Base-by-base conservation (phyloP, 768 basidiomycete genomes). In the Amanita phalloides region DNA sequence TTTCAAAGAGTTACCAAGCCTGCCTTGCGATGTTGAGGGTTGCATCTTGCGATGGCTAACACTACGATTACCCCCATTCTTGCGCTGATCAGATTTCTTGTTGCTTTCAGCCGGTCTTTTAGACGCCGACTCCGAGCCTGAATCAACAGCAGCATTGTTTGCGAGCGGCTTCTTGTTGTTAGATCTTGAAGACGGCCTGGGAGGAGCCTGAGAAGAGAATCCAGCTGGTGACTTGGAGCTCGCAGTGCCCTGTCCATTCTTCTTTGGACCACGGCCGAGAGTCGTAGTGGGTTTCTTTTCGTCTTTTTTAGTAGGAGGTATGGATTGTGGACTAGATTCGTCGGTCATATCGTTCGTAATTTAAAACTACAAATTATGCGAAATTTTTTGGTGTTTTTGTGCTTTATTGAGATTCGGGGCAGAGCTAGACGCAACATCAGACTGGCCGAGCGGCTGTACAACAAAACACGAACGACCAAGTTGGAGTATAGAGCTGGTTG, bases 311-410 rank as follows among this genome's bases (percentile, higher is more conserved):
- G 70, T 64, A 51, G 71, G 68, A 62, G 71, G 68, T 63, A 75
- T 76, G 57, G 73, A 66, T 68, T 77, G 80, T 62, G 77, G 72
- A 67, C 74, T 74, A 63, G 74, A 71, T 75, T 87, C 82, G 76
- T 90, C 88, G 67, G 84, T 86, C 88, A 90, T 90, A 69, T 82
- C 79, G 84, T 79, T 86, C 84, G 82, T 90, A 75, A 81, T 65
- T 74, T 69, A 63, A 62, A 57, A 64, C 69, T 59, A 57, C 61
- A 62, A 66, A 68, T 71, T 76, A 66, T 66, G 59, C 58, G 63
- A 68, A 65, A 76, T 71, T 73, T 71, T 73, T 71, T 73, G 71
- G 69, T 64, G 62, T 48, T 52, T 58, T 54, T 51, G 54, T 56
- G 55, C 49, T 56, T 61, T 58, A 45, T 68, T 68, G 43, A 43